These are phyloP conservation scores for Dalbergia oliveri DNA, from an alignment of 306 rosid genomes.

Conservation along the genomic window DNA sequence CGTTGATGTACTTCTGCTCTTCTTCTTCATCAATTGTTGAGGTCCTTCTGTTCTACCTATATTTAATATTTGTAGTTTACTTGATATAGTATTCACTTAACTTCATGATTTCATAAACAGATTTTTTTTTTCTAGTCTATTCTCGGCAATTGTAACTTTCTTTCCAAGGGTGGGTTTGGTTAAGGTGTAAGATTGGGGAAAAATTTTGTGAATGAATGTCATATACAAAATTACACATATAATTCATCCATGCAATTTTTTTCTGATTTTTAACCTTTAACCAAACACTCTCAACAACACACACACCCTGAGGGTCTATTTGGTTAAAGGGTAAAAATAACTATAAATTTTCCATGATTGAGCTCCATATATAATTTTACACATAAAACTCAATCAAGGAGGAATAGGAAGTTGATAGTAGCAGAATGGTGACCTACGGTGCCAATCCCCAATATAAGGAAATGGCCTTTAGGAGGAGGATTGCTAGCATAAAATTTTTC, in stretches of 20 bases:
- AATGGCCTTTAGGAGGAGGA: slow-evolving; percentile 76
- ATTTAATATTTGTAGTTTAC: not conserved
- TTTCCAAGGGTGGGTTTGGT: not conserved
- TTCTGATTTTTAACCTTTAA: too few relatives aligned
- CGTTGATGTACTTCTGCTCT: not conserved
- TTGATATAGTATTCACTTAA: slow-evolving; percentile 1
- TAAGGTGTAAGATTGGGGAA: slow-evolving; percentile 24
- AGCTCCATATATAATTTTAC: too few relatives aligned
- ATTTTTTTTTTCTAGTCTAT: not conserved
- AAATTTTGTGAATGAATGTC: too few relatives aligned
- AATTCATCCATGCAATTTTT: too few relatives aligned
- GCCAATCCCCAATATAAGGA: slow-evolving; percentile 73
- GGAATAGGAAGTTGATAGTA: slow-evolving; percentile 10
- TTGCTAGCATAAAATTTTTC: slow-evolving; percentile 65
- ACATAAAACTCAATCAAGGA: not conserved
- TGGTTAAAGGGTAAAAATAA: too few relatives aligned
- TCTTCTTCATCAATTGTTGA: slow-evolving; percentile 10
- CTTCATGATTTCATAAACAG: slow-evolving; percentile 29
- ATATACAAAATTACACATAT: too few relatives aligned
- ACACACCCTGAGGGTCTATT: too few relatives aligned
- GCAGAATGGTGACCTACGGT: slow-evolving; percentile 53
- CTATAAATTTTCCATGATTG: too few relatives aligned
- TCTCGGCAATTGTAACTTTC: not conserved
- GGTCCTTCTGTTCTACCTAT: not conserved
- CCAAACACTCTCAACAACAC: too few relatives aligned